These are phyloP conservation scores for Thelephora ganbajun DNA, from an alignment of 768 basidiomycete genomes.

Conservation along the genomic window DNA sequence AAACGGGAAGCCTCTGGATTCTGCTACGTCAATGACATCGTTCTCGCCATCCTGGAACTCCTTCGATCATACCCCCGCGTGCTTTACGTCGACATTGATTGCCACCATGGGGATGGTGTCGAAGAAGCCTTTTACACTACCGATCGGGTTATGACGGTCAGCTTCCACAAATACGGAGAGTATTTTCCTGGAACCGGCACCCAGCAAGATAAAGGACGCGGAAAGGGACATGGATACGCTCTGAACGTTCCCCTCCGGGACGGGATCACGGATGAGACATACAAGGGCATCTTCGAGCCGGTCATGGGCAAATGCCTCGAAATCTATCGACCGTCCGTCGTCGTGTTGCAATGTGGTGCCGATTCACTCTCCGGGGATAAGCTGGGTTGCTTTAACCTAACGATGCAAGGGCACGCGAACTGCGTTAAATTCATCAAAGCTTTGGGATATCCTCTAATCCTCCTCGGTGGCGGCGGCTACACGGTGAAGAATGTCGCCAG, in stretches of 20 bases:
- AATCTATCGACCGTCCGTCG: constrained; percentile 74
- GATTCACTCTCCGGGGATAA: constrained; percentile 95
- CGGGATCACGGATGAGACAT: constrained; percentile 85
- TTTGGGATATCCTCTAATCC: constrained; percentile 74
- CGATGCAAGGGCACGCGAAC: constrained; percentile 88
- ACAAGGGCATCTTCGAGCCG: constrained; percentile 81
- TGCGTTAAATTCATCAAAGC: constrained; percentile 79
- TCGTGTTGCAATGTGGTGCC: constrained; percentile 90
- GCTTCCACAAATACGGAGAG: constrained; percentile 96
- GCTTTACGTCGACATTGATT: constrained; percentile 95
- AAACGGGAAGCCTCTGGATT: constrained; percentile 96
- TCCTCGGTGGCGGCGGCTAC: constrained; percentile 93
- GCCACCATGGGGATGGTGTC: constrained; percentile 97
- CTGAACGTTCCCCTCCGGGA: constrained; percentile 91
- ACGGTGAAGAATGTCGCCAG: constrained; percentile 94
- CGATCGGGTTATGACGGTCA: constrained; percentile 93
- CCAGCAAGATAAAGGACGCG: constrained; percentile 74
- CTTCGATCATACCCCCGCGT: constrained; percentile 78
- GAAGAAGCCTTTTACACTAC: constrained; percentile 98
- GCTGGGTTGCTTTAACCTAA: constrained; percentile 89
- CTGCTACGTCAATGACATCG: constrained; percentile 98
- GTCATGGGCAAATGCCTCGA: constrained; percentile 80
- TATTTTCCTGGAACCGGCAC: constrained; percentile 87
- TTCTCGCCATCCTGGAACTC: constrained; percentile 86
- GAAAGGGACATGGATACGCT: constrained; percentile 75